Evolutionary conservation across 208 protist genomes (phyloP), one percentile per base, ranked within the genome.

Genomic region (Acanthamoeba culbertsoni): DNA sequence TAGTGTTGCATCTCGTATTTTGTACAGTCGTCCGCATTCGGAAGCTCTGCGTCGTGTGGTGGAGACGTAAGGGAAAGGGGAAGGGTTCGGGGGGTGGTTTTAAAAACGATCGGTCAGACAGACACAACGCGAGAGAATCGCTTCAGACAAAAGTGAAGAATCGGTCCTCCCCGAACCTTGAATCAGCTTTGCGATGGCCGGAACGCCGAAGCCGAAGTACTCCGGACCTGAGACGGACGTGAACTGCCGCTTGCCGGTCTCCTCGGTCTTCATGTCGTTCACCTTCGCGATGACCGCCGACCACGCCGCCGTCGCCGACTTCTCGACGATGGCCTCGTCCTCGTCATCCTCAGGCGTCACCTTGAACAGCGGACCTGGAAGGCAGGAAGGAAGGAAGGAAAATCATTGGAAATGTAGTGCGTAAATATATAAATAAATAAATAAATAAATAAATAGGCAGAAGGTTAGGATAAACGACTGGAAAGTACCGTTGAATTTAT

Each of bases 251-350:
- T 79, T 92, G 18, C 63, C 88, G 20, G 88, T 79, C 33, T 59
- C 82, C 82, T 92, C 88, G 28, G 62, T 92, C 88, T 79, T 92
- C 35, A 71, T 46, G 62, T 92, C 35, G 63, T 92, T 92, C 40
- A 92, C 88, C 48, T 79, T 92, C 33, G n/a, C 40, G 26, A 92
- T 71, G 7, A 92, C 63, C 7, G 40, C 65, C 35, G 88, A 92
- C 88, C 88, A 92, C 12, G 88, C 88, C 35, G 62, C 88, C 31
- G 88, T 92, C 16, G 88, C 88, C 5, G 88, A 92, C 35, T 92
- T 79, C 35, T 79, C 55, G 65, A 82, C 26, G 42, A 79, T 79
- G 46, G 88, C 45, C 18, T 79, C 45, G 55, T 92, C 62, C 18
- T 48, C 45, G 31, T 82, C 62, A n/a, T 92, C 88, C 37, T 92